Base-by-base conservation (phyloP, 1,284 basidiomycete genomes). In the Cryptococcus amylolentus region DNA sequence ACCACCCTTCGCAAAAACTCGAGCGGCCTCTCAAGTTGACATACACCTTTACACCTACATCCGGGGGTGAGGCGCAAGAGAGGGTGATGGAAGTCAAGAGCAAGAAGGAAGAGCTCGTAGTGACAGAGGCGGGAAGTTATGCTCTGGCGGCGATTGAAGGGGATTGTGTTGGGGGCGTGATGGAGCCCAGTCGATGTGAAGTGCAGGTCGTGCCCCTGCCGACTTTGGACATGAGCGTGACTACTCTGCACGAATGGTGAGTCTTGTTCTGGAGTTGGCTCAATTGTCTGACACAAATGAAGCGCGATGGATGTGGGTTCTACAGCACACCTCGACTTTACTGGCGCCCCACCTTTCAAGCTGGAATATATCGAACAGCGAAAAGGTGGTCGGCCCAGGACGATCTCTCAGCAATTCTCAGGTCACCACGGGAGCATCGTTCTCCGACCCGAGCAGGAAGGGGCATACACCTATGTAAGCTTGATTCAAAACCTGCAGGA, bases 301-400 rank as follows among this genome's bases (percentile, higher is more conserved):
- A 97, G 93, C 72, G 92, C 91, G 38, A 91, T 93, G 13, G 92
- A 97, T 64, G 93, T 90, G 27, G 95, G 95, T 9, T 88, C 95
- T 50, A 88, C 88, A 27, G 91, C 90, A 5, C 85, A 87, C 13
- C 85, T 97, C 46, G 84, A 93, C 49, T 82, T 98, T 45, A 89
- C 88, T 43, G 95, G 95, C 20, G 88, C 86, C 1, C 88, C 93
- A 37, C 95, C 95, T 1, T 98, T 97, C 82, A 81, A 82, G 48
- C 83, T 94, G 6, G 85, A 85, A 72, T 92, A 93, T 78, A 84
- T 81, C 35, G 83, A 86, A 65, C 85, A 89, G 71, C 83, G 86
- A 51, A 84, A 90, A 73, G 82, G 85, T 28, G 84, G 87, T 65
- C 77, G 81, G 5, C 76, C 84, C 6, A 80, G 86, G 65, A 78